Conservation (phyloP, 139 green algal genomes). For the Desmodesmus armatus region DNA sequence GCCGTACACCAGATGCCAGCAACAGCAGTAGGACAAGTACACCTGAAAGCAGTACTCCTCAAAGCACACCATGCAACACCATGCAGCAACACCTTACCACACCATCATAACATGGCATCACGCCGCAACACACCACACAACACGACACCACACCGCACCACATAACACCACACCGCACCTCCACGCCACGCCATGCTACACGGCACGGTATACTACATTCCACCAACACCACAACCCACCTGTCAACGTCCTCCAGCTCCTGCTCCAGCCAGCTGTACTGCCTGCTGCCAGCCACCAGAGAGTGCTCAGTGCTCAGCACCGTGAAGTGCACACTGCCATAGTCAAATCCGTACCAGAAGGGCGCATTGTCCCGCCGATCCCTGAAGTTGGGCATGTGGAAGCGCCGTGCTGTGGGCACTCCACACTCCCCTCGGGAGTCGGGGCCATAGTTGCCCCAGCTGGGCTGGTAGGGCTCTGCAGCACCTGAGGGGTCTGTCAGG, state of each 20-base stretch:
- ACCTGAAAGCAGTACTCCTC: no score
- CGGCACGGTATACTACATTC: no score
- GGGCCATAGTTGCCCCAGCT: constrained; percentile 74
- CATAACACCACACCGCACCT: no score
- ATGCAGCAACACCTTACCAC: no score
- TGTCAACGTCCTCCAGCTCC: constrained; percentile 77
- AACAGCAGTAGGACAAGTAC: no score
- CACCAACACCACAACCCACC: no score
- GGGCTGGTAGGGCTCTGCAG: constrained; percentile 58
- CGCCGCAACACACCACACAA: no score
- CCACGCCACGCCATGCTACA: no score
- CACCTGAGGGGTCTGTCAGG: constrained; percentile 61
- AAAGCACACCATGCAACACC: no score
- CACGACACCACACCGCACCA: no score
- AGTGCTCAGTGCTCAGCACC: constrained; percentile 83
- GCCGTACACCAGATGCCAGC: no score
- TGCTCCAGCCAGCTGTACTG: constrained; percentile 79
- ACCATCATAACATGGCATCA: no score
- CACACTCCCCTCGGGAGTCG: constrained; percentile 79
- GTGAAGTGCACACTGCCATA: constrained; percentile 80
- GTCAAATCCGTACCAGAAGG: constrained; percentile 90
- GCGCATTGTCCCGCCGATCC: constrained; percentile 55
- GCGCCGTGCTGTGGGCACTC: constrained; percentile 58
- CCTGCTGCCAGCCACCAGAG: constrained; percentile 59
- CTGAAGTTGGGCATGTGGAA: constrained; percentile 70